These are phyloP conservation scores for Kluyveromyces lactis DNA, from an alignment of 805 yeast genomes.

Conservation along the genomic window DNA sequence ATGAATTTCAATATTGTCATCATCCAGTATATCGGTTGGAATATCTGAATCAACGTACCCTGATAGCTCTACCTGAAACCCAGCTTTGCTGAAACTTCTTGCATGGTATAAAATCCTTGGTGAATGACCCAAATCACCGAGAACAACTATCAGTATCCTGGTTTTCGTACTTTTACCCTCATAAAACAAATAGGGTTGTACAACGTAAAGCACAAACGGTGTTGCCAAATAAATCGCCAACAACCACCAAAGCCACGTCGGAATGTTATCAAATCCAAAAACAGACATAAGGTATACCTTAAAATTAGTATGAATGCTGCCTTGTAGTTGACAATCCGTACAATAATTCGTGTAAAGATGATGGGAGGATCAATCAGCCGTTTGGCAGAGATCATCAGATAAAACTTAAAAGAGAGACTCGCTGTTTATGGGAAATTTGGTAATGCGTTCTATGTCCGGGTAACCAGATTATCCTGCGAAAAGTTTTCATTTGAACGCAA, in stretches of 20 bases:
- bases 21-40: constrained; percentile 42
- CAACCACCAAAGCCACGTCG: constrained; percentile 22
- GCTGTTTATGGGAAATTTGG: too few relatives aligned
- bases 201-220: constrained; percentile 27
- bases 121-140: constrained; percentile 92
- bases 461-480: too few relatives aligned
- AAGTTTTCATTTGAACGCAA: too few relatives aligned
- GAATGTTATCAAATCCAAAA: not conserved
- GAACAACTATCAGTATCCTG: constrained; percentile 67
- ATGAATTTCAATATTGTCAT: constrained; percentile 44
- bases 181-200: constrained; percentile 29
- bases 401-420: too few relatives aligned
- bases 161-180: constrained; percentile 33
- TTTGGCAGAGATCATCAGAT: too few relatives aligned
- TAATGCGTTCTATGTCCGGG: too few relatives aligned
- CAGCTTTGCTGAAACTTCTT: constrained; percentile 54
- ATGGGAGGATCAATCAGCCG: too few relatives aligned
- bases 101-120: constrained; percentile 95
- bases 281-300: not conserved
- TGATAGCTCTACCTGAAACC: constrained; percentile 71
- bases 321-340: too few relatives aligned
- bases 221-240: constrained; percentile 38
- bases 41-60: constrained; percentile 65
- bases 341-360: too few relatives aligned
- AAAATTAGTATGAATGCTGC: too few relatives aligned